These are phyloP conservation scores for Raffaelea arxii DNA, from an alignment of 2,329 filamentous ascomycete species.

Conservation along the genomic window DNA sequence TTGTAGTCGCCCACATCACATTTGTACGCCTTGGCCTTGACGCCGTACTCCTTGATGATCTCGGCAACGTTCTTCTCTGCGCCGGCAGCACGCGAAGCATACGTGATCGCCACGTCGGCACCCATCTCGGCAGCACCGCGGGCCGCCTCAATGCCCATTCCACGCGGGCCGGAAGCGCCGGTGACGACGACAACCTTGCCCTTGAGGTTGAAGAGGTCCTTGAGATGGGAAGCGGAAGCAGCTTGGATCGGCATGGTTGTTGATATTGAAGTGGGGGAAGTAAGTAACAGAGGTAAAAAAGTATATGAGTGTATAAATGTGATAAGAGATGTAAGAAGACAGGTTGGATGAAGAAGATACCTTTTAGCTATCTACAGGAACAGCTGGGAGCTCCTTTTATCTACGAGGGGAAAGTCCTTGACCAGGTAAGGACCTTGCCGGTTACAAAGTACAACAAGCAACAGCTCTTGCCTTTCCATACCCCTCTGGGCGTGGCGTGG, in stretches of 20 bases:
- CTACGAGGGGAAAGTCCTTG: too few relatives aligned
- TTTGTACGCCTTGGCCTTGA: slow-evolving; percentile 55
- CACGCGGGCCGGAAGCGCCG: slow-evolving; percentile 58
- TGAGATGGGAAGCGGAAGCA: slow-evolving; percentile 46
- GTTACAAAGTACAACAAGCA: too few relatives aligned
- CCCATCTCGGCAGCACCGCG: slow-evolving; percentile 63
- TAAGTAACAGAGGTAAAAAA: too few relatives aligned
- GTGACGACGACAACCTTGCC: slow-evolving; percentile 64
- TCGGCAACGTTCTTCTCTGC: slow-evolving; percentile 57
- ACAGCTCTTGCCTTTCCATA: too few relatives aligned
- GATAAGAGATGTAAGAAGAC: too few relatives aligned
- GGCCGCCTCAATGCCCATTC: slow-evolving; percentile 61
- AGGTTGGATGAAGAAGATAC: too few relatives aligned
- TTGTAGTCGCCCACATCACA: slow-evolving; percentile 49
- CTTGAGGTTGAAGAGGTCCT: slow-evolving; percentile 62
- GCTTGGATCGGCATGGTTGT: slow-evolving; percentile 46
- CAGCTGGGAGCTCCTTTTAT: too few relatives aligned
- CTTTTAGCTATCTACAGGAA: too few relatives aligned
- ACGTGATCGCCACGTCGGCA: slow-evolving; percentile 62
- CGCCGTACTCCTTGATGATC: slow-evolving; percentile 54
- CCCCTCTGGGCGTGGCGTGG: too few relatives aligned
- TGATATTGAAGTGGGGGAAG: too few relatives aligned
- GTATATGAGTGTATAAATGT: too few relatives aligned
- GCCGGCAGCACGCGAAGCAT: slow-evolving; percentile 59
- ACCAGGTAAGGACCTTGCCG: too few relatives aligned